A percentile compares a stretch with the other conserved stretches of the same genome.
Conservation (phyloP, 2,329 filamentous ascomycete species). For the Neopestalotiopsis clavispora region DNA sequence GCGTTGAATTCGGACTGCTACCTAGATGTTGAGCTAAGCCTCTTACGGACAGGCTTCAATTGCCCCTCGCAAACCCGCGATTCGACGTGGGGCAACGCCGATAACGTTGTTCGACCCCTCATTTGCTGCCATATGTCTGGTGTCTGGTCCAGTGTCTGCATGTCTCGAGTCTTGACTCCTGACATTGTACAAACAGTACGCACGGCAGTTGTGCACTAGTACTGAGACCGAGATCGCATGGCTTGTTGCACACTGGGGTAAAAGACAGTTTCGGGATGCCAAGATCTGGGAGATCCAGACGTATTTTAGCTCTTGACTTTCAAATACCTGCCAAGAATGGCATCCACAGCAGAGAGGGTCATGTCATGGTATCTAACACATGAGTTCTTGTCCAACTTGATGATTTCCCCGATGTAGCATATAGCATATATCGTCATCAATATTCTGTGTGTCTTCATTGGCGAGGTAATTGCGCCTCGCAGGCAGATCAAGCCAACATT, state of each 20-base stretch:
- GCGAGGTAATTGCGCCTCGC: not conserved
- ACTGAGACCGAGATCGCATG: not conserved
- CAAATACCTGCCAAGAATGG: not conserved
- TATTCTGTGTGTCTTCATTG: not conserved
- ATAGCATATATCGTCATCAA: not conserved
- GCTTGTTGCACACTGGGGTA: not conserved
- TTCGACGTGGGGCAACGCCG: slow-evolving; percentile 4
- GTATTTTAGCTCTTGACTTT: not conserved
- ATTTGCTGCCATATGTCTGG: not conserved
- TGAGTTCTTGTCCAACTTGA: not conserved
- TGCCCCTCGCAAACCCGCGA: not conserved
- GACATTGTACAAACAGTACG: not conserved
- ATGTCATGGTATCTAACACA: not conserved
- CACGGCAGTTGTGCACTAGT: not conserved
- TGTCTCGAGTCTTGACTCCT: not conserved
- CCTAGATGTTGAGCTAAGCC: not conserved
- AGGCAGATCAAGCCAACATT: not conserved
- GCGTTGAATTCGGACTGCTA: not conserved
- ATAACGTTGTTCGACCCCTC: slow-evolving; percentile 3
- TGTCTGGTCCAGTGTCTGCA: not conserved
- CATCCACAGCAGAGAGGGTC: not conserved
- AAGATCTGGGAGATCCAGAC: not conserved
- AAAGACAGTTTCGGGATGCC: not conserved
- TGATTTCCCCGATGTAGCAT: not conserved
- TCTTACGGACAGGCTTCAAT: not conserved